Percentiles rank a stretch among this genome's conserved stretches.
Conservation (phyloP, 306 rosid genomes). For the Acmispon strigosus region DNA sequence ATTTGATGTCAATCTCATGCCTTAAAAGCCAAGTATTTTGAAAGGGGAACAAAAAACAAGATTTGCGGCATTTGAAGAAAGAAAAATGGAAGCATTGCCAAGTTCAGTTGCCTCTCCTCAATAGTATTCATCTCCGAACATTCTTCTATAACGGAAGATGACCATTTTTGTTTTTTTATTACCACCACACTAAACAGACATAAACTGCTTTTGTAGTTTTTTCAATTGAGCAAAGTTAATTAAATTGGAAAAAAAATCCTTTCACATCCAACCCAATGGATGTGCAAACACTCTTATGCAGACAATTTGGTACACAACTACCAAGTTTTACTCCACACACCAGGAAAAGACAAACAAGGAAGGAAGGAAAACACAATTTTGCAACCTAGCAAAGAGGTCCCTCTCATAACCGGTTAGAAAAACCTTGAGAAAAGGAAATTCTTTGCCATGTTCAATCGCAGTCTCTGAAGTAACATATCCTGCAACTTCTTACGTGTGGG, state of each 20-base stretch:
- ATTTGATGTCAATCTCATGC: background rate
- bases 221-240: too few relatives aligned
- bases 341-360: background rate
- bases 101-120: background rate
- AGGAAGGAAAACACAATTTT: background rate
- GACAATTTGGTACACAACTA: background rate
- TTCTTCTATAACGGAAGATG: background rate
- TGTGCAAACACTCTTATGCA: background rate
- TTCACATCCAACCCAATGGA: too few relatives aligned
- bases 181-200: too few relatives aligned
- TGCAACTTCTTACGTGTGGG: background rate
- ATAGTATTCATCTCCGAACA: background rate
- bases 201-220: too few relatives aligned
- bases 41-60: background rate
- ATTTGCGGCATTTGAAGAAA: background rate
- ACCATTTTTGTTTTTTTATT: too few relatives aligned
- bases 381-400: background rate
- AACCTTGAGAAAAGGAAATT: background rate
- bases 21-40: background rate
- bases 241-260: too few relatives aligned
- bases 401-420: background rate
- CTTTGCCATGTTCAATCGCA: background rate
- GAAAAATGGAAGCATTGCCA: background rate
- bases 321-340: background rate
- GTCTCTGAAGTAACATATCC: background rate